A percentile compares a stretch with the other conserved stretches of the same genome.
These are phyloP conservation scores for Suillus weaverae DNA, from an alignment of 768 basidiomycete species.

Conservation along the genomic window DNA sequence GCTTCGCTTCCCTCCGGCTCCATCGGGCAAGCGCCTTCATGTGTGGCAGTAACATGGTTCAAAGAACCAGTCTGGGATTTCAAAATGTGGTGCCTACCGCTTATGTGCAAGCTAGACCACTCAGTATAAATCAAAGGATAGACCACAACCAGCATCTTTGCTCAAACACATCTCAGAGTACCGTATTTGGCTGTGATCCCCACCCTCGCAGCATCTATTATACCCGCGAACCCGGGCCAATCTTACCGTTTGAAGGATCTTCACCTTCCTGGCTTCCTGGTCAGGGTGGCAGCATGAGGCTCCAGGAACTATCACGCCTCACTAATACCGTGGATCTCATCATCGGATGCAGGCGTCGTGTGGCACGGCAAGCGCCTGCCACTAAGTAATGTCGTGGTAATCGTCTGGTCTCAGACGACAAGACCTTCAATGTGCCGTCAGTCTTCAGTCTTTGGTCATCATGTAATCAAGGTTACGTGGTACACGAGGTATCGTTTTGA, in stretches of 20 bases:
- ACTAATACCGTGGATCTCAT: neutral
- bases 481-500: neutral
- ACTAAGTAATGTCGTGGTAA: neutral
- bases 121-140: neutral
- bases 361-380: neutral
- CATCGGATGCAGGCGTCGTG: neutral
- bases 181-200: neutral
- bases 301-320: neutral
- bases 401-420: neutral
- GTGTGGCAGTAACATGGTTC: neutral
- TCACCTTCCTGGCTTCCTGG: neutral
- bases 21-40: neutral
- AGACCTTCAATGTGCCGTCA: neutral
- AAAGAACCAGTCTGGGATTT: neutral
- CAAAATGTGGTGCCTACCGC: neutral
- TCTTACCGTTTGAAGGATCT: neutral
- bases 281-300: constrained; percentile 3
- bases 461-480: neutral
- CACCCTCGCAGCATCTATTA: neutral
- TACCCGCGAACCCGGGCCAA: neutral
- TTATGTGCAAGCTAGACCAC: neutral
- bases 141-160: neutral
- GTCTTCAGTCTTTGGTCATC: neutral
- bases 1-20: neutral
- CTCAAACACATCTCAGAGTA: neutral